Evolutionary conservation across 495 filamentous ascomycete species (phyloP).

Genomic region (Talaromyces stipitatus): DNA sequence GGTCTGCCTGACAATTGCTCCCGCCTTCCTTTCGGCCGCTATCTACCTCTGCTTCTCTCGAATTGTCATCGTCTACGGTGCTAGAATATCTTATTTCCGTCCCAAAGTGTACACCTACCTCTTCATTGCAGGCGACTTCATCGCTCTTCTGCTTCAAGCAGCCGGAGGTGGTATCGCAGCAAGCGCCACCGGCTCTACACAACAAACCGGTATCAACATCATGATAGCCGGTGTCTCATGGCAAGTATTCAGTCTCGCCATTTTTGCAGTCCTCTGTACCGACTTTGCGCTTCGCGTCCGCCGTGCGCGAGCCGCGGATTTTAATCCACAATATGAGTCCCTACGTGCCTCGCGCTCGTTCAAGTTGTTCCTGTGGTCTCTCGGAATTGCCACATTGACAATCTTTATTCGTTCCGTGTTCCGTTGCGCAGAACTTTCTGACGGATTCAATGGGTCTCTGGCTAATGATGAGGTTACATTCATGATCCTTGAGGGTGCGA

Average conservation of each 20-base stretch:
- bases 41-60: slow-evolving; percentile 51
- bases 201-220: slow-evolving; percentile 36
- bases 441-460: slow-evolving; percentile 52
- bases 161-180: slow-evolving; percentile 46
- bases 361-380: slow-evolving; percentile 18
- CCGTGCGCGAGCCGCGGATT: background rate
- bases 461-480: slow-evolving; percentile 54
- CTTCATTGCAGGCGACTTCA: slow-evolving; percentile 46
- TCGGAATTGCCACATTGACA: slow-evolving; percentile 43
- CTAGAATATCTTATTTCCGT: slow-evolving; percentile 35
- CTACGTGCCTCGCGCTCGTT: slow-evolving; percentile 7
- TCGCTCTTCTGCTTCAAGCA: slow-evolving; percentile 48
- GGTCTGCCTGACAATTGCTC: slow-evolving; percentile 45
- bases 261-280: slow-evolving; percentile 43
- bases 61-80: slow-evolving; percentile 42
- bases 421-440: slow-evolving; percentile 55
- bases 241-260: slow-evolving; percentile 44
- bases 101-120: slow-evolving; percentile 44
- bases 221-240: slow-evolving; percentile 49
- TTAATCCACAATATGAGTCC: slow-evolving; percentile 7
- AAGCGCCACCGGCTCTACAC: slow-evolving; percentile 20
- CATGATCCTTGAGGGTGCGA: slow-evolving; percentile 64
- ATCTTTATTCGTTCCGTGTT: slow-evolving; percentile 58
- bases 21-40: slow-evolving; percentile 47
- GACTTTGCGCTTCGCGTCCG: slow-evolving; percentile 44